Evolutionary conservation across 2,329 filamentous ascomycete genomes (phyloP), one percentile per base, ranked within the genome.

Genomic region (Tolypocladium pustulatum): DNA sequence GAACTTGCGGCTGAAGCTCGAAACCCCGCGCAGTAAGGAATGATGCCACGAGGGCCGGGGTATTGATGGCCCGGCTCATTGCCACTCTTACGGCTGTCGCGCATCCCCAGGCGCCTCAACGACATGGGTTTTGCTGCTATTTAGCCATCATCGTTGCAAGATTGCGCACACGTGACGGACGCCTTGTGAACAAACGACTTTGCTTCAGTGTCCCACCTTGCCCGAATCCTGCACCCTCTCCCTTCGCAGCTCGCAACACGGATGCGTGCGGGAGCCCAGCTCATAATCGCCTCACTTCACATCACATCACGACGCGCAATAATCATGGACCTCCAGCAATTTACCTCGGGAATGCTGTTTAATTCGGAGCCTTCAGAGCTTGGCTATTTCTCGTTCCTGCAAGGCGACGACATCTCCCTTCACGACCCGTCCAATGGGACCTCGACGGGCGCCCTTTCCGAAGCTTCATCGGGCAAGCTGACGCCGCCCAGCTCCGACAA

Each of bases 301-400:
- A 7, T 43, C 17, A n/a, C 34, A 22, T 22, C 34, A 25, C 54
- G 17, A 27, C 54, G 37, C 4, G 17, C 54, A 37, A 10, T 38
- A 13, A 9, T 22, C 49, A 73, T 73, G 71, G 68, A 72, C 55
- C 58, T 71, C 56, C 65, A 67, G 25, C 61, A 61, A 1, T 66
- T 70, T 54, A 57, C 65, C 2, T 40, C 65, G 1, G 67, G 62
- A 38, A 65, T 72, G 38, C 63, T 75, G 32, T 59, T 65, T 34
- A 68, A 71, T 56, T 60, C 65, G 8, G 67, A 68, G 6, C 65
- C 68, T n/a, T 46, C 65, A 6, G 65, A 73, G 17, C 75, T 76
- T 53, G 74, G 76, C 64, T 76, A 76, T 52, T 66, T 65, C 10
- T 67, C 68, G 52, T 76, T 76, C 57, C 67, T 78, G 30, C 68